Percentiles rank a stretch among this genome's conserved stretches.
phyloP scores from a whole-genome alignment of 2,329 filamentous ascomycete genomes.

The Verticillium tricorpus region DNA sequence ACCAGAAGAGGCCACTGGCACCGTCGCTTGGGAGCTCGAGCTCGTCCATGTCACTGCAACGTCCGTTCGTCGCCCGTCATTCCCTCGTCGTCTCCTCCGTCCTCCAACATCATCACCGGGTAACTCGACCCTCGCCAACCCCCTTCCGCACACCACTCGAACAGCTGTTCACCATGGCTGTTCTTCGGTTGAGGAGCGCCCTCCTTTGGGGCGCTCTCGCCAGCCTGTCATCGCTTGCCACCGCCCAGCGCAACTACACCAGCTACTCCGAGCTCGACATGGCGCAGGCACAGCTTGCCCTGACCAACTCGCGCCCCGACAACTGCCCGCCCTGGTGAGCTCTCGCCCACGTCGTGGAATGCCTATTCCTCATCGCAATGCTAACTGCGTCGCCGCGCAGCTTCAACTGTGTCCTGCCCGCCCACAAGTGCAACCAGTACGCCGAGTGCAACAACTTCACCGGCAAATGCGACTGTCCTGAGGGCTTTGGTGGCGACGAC shows the following conservation, averaged over 20 bases:
- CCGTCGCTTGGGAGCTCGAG: neutral
- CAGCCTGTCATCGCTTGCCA: conserved; percentile 36
- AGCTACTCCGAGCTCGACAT: conserved; percentile 60
- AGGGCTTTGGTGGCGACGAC: conserved; percentile 91
- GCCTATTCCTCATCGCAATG: conserved; percentile 16
- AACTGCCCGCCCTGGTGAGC: conserved; percentile 74
- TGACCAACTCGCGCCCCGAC: conserved; percentile 69
- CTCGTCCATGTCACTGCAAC: neutral
- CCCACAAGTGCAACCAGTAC: conserved; percentile 87
- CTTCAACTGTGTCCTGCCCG: conserved; percentile 96
- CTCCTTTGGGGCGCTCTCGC: conserved; percentile 33
- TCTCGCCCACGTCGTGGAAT: conserved; percentile 9
- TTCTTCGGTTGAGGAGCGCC: conserved; percentile 26
- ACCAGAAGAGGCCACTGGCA: neutral
- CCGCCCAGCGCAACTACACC: conserved; percentile 48
- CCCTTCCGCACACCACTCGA: neutral
- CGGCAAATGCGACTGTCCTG: conserved; percentile 87
- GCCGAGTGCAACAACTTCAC: conserved; percentile 84
- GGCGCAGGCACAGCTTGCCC: conserved; percentile 60
- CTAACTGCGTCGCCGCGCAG: conserved; percentile 39
- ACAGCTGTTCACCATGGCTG: conserved; percentile 30
- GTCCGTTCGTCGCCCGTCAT: neutral
- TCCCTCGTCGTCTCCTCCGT: neutral
- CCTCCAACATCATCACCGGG: neutral
- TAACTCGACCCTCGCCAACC: neutral